A percentile compares a stretch with the other conserved stretches of the same genome.
phyloP scores from a whole-genome alignment of 768 basidiomycete species.

The Mrakia gelida region DNA sequence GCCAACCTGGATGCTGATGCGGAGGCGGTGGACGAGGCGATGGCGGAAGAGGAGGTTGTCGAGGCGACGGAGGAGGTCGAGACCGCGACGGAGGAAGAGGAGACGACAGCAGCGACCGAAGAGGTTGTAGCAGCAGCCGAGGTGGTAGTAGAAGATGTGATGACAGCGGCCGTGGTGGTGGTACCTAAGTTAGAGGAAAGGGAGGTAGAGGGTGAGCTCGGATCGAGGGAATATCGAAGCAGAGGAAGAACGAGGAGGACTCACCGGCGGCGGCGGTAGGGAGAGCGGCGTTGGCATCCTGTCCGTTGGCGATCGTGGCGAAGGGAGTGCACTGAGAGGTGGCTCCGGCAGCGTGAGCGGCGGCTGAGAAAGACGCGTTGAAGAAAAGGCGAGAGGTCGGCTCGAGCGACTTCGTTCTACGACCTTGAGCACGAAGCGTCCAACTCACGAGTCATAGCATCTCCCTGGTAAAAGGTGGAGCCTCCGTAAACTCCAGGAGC shows the following conservation, averaged over 20 bases:
- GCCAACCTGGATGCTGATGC: no score
- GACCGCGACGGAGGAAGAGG: background rate
- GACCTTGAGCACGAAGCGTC: background rate
- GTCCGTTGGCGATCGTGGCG: conserved; percentile 48
- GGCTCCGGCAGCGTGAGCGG: conserved; percentile 40
- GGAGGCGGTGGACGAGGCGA: no score
- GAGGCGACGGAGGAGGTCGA: background rate
- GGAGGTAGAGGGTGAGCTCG: background rate
- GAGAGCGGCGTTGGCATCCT: background rate
- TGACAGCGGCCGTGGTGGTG: background rate
- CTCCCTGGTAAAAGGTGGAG: conserved; percentile 39
- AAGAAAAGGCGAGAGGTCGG: background rate
- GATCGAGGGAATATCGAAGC: background rate
- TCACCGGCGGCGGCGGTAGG: background rate
- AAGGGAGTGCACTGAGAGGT: conserved; percentile 59
- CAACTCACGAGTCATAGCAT: conserved; percentile 44
- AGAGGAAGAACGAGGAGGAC: background rate
- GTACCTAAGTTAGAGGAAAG: background rate
- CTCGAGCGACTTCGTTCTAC: no score
- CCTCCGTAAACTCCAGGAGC: conserved; percentile 17
- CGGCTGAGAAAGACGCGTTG: conserved; percentile 30
- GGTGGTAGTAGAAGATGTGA: background rate
- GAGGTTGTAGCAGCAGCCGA: background rate
- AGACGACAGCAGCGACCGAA: background rate
- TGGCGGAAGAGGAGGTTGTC: background rate